Evolutionary conservation across 768 basidiomycete species (phyloP).

Genomic region (Hygrocybe punicea): DNA sequence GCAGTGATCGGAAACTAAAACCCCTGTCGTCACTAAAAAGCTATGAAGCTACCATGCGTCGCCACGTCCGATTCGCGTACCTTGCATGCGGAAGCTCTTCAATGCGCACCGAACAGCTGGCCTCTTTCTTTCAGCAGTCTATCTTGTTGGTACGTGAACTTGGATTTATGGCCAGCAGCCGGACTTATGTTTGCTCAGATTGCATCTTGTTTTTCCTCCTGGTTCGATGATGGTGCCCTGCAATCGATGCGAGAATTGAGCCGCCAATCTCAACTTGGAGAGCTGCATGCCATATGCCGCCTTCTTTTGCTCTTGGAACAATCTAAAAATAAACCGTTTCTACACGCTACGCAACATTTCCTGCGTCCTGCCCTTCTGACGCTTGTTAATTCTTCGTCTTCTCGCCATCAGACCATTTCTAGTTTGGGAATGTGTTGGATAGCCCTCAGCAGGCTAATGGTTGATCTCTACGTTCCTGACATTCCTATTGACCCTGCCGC

Average conservation of each 20-base stretch:
- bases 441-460: constrained; percentile 52
- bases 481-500: constrained; percentile 84
- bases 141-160: constrained; percentile 40
- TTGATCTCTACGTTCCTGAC: constrained; percentile 77
- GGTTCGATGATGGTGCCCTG: constrained; percentile 32
- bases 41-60: constrained; percentile 39
- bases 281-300: constrained; percentile 19
- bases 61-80: constrained; percentile 36
- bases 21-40: constrained; percentile 39
- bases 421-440: constrained; percentile 51
- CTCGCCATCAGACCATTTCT: constrained; percentile 11
- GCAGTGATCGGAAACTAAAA: constrained; percentile 42
- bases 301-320: constrained; percentile 32
- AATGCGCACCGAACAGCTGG: constrained; percentile 44
- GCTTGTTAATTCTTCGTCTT: constrained; percentile 7
- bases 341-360: constrained; percentile 30
- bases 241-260: constrained; percentile 15
- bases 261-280: constrained; percentile 12
- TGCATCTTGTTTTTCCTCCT: constrained; percentile 42
- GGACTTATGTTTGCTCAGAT: constrained; percentile 32
- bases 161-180: not conserved
- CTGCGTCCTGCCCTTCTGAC: constrained; percentile 26
- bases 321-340: constrained; percentile 35
- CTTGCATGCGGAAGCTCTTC: constrained; percentile 39
- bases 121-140: constrained; percentile 38